Percentiles rank a stretch among this genome's conserved stretches.
Conservation (phyloP, 2,329 filamentous ascomycete species). For the Neurospora sp. region DNA sequence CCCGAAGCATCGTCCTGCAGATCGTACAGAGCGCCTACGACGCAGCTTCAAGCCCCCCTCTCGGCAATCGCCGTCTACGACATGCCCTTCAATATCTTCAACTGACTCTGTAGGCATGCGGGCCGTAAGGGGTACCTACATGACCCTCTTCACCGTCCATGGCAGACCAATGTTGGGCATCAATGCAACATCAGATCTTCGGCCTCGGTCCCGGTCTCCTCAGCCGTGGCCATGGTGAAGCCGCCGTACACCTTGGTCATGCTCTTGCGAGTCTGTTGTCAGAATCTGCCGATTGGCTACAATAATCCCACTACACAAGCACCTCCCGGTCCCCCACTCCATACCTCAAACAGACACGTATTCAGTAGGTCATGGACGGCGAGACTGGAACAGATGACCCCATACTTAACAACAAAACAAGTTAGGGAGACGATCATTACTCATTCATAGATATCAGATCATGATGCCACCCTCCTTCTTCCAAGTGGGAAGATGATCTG, state of each 20-base stretch:
- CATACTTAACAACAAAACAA: neutral
- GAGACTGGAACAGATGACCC: neutral
- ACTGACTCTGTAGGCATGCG: neutral
- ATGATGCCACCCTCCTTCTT: neutral
- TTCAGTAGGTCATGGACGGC: neutral
- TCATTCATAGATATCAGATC: neutral
- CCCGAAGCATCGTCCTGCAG: neutral
- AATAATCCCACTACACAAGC: neutral
- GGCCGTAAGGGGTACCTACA: conserved; percentile 2
- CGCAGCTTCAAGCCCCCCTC: conserved; percentile 4
- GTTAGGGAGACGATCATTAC: neutral
- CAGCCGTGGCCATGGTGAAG: neutral
- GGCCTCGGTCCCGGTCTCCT: neutral
- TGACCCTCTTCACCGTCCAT: neutral
- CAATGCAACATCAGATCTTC: conserved; percentile 7
- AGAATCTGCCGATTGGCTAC: neutral
- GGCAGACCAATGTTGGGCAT: conserved; percentile 5
- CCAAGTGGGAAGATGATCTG: neutral
- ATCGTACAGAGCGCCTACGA: neutral
- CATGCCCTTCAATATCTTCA: neutral
- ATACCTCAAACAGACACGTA: neutral
- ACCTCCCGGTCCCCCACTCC: neutral
- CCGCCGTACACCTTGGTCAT: neutral
- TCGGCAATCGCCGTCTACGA: conserved; percentile 1
- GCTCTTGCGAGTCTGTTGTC: neutral